phyloP scores from a whole-genome alignment of 2,329 filamentous ascomycete genomes.

The Botrytis pseudocinerea region DNA sequence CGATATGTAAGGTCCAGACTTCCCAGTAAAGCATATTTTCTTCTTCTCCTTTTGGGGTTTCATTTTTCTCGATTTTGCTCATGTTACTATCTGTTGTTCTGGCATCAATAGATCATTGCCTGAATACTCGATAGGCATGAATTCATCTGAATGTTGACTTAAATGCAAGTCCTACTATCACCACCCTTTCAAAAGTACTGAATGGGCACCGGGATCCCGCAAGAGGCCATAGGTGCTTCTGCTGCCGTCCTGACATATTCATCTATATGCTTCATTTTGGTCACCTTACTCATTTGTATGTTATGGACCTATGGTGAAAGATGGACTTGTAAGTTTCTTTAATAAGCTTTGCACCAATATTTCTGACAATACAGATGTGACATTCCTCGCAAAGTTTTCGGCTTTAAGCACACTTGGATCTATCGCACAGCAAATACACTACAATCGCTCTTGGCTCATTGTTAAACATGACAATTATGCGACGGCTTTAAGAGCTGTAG shows the following conservation, averaged over 20 bases:
- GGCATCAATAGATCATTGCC: constrained; percentile 1
- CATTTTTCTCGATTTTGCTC: not conserved
- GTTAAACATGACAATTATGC: constrained; percentile 42
- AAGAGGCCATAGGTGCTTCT: constrained; percentile 34
- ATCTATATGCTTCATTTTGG: constrained; percentile 33
- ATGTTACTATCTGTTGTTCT: not conserved
- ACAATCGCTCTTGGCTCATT: constrained; percentile 31
- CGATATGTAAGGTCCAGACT: constrained; percentile 22
- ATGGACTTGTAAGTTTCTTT: constrained; percentile 35
- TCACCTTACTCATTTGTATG: constrained; percentile 33
- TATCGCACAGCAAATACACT: constrained; percentile 39
- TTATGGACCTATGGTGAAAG: constrained; percentile 40
- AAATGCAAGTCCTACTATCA: constrained; percentile 15
- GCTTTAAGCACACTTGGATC: constrained; percentile 37
- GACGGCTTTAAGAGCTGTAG: constrained; percentile 41
- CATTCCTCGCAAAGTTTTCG: constrained; percentile 36
- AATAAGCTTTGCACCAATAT: not conserved
- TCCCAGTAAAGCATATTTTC: constrained; percentile 2
- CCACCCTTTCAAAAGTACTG: constrained; percentile 1
- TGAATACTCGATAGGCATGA: not conserved
- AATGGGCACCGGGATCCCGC: constrained; percentile 30
- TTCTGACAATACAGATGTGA: constrained; percentile 33
- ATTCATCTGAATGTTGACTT: not conserved
- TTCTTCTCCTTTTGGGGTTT: not conserved
- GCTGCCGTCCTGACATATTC: constrained; percentile 39